Conservation (phyloP, 371 early-diverging fungal genomes). For the Mucor sp. region DNA sequence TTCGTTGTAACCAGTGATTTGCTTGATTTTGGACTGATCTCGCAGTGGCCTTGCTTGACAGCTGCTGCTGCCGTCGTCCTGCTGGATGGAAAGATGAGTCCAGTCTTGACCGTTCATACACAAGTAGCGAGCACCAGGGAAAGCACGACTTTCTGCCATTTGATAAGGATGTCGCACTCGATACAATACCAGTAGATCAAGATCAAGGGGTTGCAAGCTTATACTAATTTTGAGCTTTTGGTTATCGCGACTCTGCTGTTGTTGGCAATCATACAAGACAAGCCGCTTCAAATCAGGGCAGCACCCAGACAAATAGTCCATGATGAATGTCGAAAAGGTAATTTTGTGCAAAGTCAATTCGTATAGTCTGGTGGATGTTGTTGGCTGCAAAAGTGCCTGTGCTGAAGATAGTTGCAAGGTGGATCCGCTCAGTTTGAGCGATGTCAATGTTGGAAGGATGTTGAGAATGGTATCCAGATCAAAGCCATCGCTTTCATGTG, state of each 20-base stretch:
- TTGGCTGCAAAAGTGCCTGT: neutral
- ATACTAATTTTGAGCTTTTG: neutral
- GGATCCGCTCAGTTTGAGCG: neutral
- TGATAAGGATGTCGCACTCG: neutral
- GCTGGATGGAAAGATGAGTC: neutral
- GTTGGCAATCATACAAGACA: constrained; percentile 7
- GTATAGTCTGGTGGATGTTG: neutral
- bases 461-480: neutral
- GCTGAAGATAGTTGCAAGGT: neutral
- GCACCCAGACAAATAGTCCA: neutral
- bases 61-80: neutral
- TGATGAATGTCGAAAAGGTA: neutral
- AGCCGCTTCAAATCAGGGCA: neutral
- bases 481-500: neutral
- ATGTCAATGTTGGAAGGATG: neutral
- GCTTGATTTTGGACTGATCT: neutral
- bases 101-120: neutral
- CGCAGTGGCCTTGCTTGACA: neutral
- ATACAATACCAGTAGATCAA: neutral
- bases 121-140: neutral
- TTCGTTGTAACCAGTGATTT: neutral
- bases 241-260: neutral
- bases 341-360: neutral
- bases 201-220: neutral
- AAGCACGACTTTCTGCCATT: neutral